A percentile compares a stretch with the other conserved stretches of the same genome.
phyloP scores from a whole-genome alignment of 805 yeast genomes.

The Debaryomyces tyrocola region DNA sequence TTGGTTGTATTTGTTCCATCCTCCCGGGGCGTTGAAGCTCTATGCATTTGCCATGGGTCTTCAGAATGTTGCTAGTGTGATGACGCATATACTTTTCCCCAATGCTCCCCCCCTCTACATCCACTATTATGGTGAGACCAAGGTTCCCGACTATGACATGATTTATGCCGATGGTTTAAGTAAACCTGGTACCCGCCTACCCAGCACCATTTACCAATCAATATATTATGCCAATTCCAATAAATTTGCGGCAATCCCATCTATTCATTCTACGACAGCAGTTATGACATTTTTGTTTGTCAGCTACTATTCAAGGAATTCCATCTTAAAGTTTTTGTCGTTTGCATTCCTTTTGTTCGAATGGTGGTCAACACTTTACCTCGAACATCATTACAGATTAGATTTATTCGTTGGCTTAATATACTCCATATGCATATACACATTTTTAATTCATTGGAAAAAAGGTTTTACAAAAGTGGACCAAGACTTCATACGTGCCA shows the following conservation, averaged over 20 bases:
- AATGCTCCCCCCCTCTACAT: slow-evolving; percentile 78
- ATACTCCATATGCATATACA: slow-evolving; percentile 49
- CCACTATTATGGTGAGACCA: slow-evolving; percentile 58
- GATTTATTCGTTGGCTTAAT: slow-evolving; percentile 57
- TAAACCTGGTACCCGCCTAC: slow-evolving; percentile 62
- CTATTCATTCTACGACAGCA: slow-evolving; percentile 68
- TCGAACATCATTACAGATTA: slow-evolving; percentile 71
- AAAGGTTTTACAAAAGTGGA: slow-evolving; percentile 30
- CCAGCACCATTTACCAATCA: slow-evolving; percentile 56
- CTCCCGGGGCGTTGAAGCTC: slow-evolving; percentile 59
- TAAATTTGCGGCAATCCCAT: slow-evolving; percentile 67
- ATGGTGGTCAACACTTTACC: slow-evolving; percentile 76
- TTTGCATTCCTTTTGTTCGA: slow-evolving; percentile 51
- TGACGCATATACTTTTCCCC: slow-evolving; percentile 63
- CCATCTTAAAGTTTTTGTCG: slow-evolving; percentile 33
- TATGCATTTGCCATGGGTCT: slow-evolving; percentile 57
- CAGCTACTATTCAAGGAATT: slow-evolving; percentile 39
- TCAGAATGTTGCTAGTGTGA: slow-evolving; percentile 59
- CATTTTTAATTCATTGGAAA: slow-evolving; percentile 34
- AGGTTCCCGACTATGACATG: slow-evolving; percentile 57
- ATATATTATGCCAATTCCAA: slow-evolving; percentile 70
- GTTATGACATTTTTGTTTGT: slow-evolving; percentile 46
- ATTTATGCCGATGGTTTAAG: slow-evolving; percentile 74
- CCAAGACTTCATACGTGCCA: slow-evolving; percentile 38
- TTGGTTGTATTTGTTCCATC: slow-evolving; percentile 64